phyloP scores from a whole-genome alignment of 371 early-diverging fungal genomes.

The Mortierella sp. region DNA sequence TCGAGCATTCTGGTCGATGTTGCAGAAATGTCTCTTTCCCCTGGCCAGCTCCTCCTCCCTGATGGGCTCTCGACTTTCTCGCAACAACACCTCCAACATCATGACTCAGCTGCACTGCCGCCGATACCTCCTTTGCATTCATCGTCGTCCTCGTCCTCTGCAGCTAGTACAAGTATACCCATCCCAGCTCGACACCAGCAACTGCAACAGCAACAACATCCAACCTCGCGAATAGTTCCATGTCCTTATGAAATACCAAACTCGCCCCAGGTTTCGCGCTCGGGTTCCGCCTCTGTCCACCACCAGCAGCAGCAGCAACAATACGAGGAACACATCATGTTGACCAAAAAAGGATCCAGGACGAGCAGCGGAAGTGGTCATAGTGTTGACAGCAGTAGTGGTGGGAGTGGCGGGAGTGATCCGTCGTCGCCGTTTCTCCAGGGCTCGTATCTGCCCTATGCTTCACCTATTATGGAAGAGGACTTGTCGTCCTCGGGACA shows the following conservation, averaged over 20 bases:
- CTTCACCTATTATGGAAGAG: background rate
- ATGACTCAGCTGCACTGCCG: background rate
- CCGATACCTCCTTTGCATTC: background rate
- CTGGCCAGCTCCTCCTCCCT: background rate
- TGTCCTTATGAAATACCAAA: constrained; percentile 10
- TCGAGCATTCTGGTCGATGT: constrained; percentile 13
- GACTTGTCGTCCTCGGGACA: no score
- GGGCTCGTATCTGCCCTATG: background rate
- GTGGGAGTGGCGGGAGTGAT: background rate
- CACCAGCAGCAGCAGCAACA: no score
- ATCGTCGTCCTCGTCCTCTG: background rate
- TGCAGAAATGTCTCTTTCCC: constrained; percentile 5
- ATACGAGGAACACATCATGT: background rate
- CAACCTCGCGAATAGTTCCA: constrained; percentile 1
- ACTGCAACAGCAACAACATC: background rate
- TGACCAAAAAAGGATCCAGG: background rate
- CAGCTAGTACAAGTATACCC: background rate
- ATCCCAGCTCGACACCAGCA: background rate
- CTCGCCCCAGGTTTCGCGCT: background rate
- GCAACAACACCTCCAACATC: background rate
- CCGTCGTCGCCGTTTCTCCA: background rate
- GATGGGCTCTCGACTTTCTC: background rate
- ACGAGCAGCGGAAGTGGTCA: background rate
- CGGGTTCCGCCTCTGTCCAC: no score
- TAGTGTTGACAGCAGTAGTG: background rate